Conservation (phyloP, 768 basidiomycete genomes). For the Suillus ampliporus region DNA sequence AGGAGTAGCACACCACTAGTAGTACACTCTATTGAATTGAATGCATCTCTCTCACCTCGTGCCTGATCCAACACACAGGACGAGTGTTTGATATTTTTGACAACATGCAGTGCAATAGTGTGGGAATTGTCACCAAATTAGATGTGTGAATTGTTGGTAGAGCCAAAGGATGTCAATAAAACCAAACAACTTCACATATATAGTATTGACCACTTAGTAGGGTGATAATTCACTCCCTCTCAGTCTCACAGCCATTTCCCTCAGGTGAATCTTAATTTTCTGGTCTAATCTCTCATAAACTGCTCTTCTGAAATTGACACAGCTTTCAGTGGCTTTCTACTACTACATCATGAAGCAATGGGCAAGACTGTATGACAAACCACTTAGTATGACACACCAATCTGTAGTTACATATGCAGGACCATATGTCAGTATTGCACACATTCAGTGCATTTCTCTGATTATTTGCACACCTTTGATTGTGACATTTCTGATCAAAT, state of each 20-base stretch:
- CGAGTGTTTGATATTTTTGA: too few relatives aligned
- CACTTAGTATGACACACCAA: background rate
- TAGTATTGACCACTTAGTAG: background rate
- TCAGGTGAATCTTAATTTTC: background rate
- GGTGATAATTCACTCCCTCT: background rate
- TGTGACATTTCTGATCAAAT: background rate
- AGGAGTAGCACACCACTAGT: too few relatives aligned
- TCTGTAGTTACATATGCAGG: background rate
- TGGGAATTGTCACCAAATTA: too few relatives aligned
- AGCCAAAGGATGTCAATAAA: constrained; percentile 1
- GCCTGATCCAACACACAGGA: too few relatives aligned
- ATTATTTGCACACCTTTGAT: background rate
- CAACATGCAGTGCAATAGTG: too few relatives aligned
- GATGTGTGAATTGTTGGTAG: background rate
- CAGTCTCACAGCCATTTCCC: background rate
- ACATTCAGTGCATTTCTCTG: background rate
- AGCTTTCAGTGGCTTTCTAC: constrained; percentile 1
- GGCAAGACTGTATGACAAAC: background rate
- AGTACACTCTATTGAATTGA: too few relatives aligned
- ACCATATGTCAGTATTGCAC: background rate
- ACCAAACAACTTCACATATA: constrained; percentile 4
- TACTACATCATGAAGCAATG: constrained; percentile 2
- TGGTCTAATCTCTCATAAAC: background rate
- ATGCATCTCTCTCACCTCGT: too few relatives aligned
- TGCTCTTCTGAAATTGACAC: background rate